Base-by-base conservation (phyloP, 495 filamentous ascomycete genomes). In the Penicillium steckii region DNA sequence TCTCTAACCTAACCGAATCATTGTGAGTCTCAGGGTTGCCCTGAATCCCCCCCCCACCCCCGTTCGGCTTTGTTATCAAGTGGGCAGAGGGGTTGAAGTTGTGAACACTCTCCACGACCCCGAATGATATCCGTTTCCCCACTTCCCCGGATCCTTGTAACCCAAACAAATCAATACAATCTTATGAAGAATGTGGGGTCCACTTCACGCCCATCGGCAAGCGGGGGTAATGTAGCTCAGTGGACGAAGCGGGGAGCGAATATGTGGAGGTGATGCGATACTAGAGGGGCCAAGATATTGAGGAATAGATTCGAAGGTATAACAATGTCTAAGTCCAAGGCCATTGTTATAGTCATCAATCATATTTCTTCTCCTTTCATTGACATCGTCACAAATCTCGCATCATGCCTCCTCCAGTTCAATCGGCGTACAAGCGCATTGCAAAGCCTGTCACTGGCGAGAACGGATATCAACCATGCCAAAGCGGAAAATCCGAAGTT, bases 391-490 rank as follows among this genome's bases (percentile, higher is more conserved):
- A 18, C 13, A 12, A 7, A 37, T 37, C 18, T 15, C 17, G 8
- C 27, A 48, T 7, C 1, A 67, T 70, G 65, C 65, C 67, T 43
- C 58, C 58, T 45, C 60, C 65, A 5, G 50, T 68, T 15, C 67
- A 68, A 57, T 54, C 55, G 45, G 67, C 67, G 15, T 62, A 64
- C 56, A 68, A 68, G 44, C 58, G 55, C 8, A 59, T 72, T 44
- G 50, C 52, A 5, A 45, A 66, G 21, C 69, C 67, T 18, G 50
- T 60, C 4, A 42, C 55, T 1, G 62, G 62, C 29, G 60, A 61
- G 23, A 68, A 68, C 46, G 68, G 68, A 33, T 70, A 66, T 30
- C 43, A 64, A 23, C 56, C 52, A 22, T 64, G 61, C 21, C 61
- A 61, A 24, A 56, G 59, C 0, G 60, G 60, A 3, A 67, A 69